phyloP scores from a whole-genome alignment of 257 asterid genomes.

The Voacanga thouarsii region DNA sequence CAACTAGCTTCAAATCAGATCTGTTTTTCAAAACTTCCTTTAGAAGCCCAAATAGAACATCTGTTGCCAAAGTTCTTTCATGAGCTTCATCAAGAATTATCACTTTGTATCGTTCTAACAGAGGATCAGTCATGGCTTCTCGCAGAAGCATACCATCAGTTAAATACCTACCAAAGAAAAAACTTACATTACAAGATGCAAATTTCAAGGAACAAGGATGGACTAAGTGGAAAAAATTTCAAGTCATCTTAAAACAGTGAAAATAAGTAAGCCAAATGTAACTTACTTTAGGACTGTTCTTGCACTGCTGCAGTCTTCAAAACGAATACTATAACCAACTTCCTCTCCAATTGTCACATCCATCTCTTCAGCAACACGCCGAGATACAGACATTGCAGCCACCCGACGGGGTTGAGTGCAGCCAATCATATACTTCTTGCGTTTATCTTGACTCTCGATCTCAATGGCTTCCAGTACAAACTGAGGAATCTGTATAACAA shows the following conservation, averaged over 20 bases:
- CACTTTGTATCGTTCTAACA: conserved; percentile 88
- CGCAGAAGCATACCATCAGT: conserved; percentile 99
- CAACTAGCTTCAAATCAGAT: conserved; percentile 81
- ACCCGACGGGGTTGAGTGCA: conserved; percentile 98
- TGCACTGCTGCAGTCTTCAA: conserved; percentile 92
- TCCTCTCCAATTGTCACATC: conserved; percentile 95
- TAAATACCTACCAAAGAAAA: conserved; percentile 52
- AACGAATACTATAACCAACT: conserved; percentile 96
- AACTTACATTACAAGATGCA: neutral
- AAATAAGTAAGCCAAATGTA: neutral
- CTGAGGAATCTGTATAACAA: conserved; percentile 74
- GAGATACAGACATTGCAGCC: conserved; percentile 98
- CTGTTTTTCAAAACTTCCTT: conserved; percentile 86
- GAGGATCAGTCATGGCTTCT: conserved; percentile 99
- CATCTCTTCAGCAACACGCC: conserved; percentile 99
- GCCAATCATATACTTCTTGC: conserved; percentile 83
- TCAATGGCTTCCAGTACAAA: conserved; percentile 84
- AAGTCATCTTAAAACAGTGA: neutral
- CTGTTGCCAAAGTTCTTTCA: conserved; percentile 95
- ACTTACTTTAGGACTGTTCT: conserved; percentile 73
- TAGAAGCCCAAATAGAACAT: conserved; percentile 90
- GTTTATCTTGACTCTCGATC: conserved; percentile 59
- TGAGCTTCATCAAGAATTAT: conserved; percentile 98
- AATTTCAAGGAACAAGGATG: neutral
- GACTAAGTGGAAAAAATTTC: neutral